Base-by-base conservation (phyloP, 1,139 yeast genomes). In the Taiozyma sp. region DNA sequence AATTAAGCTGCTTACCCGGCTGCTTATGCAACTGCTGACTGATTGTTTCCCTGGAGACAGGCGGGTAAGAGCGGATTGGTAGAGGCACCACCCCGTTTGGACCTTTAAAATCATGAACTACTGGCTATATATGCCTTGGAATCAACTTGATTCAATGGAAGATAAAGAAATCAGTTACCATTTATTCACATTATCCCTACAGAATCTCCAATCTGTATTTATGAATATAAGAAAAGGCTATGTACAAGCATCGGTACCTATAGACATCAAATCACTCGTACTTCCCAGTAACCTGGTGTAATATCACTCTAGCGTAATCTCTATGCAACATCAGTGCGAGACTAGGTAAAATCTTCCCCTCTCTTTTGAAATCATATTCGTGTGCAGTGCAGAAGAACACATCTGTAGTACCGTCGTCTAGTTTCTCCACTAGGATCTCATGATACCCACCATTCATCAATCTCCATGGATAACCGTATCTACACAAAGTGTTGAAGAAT, bases 401-500 rank as follows among this genome's bases (percentile, higher is more conserved):
- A n/a, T 58, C 60, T 11, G 47, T 50, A 2, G 22, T 32, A 19
- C 48, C 40, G 3, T 46, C 37, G 9, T 29, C 42, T 4, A 47
- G 24, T 24, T 47, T 46, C 34, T 53, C 50, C 22, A 60, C 48
- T 22, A 51, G 45, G 1, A 60, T 34, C 28, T 60, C 63, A 30
- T 55, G 59, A 2, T 41, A 46, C 0, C 63, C 63, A 26, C 63
- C 63, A 46, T 53, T 57, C 62, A 60, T 57, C 45, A 60, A 10
- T 51, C 61, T 56, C 62, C 62, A 60, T 4, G 63, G 63, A 43
- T 55, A 58, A 9, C 63, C 63, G 34, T 56, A 60, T 2, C 43
- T 4, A 0, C 61, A 52, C 3, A 59, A 6, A 45, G 46, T 53
- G 19, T 57, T 59, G 44, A 56, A 60, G 21, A 39, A 47, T 2